phyloP scores from a whole-genome alignment of 306 rosid species.

The Erythrophleum fordii region DNA sequence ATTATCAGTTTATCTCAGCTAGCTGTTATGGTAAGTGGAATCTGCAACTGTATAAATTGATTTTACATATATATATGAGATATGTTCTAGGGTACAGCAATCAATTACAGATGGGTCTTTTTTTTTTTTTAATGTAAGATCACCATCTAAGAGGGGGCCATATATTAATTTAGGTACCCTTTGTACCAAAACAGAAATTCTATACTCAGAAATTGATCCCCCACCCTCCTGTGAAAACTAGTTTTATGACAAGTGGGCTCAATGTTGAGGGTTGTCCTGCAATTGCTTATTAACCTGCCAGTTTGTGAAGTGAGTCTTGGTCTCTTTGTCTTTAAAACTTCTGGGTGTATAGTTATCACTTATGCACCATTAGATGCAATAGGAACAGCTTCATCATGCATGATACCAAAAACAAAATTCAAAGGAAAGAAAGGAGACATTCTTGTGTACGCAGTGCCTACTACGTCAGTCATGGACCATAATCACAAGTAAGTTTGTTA shows the following conservation, averaged over 20 bases:
- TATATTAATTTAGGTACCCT: constrained; percentile 41
- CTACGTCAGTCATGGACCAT: neutral
- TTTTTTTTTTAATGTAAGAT: constrained; percentile 56
- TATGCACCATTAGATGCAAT: neutral
- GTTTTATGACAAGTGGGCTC: constrained; percentile 35
- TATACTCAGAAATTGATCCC: constrained; percentile 29
- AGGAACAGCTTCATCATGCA: neutral
- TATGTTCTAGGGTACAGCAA: constrained; percentile 52
- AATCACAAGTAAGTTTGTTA: neutral
- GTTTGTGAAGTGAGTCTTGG: constrained; percentile 12
- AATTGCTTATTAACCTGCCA: constrained; percentile 14
- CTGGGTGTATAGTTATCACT: neutral
- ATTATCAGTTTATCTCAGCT: constrained; percentile 30
- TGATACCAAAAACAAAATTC: constrained; percentile 1
- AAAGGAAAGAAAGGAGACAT: neutral
- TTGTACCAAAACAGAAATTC: constrained; percentile 27
- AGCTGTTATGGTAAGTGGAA: constrained; percentile 30
- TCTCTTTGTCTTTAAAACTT: constrained; percentile 13
- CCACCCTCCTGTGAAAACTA: constrained; percentile 34
- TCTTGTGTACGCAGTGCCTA: neutral
- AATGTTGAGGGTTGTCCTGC: constrained; percentile 29
- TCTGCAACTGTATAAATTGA: constrained; percentile 42
- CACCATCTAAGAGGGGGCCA: constrained; percentile 64
- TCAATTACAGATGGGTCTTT: constrained; percentile 58
- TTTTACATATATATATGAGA: constrained; percentile 17